phyloP scores from a whole-genome alignment of 495 filamentous ascomycete species.

The Haplographium delicatum region DNA sequence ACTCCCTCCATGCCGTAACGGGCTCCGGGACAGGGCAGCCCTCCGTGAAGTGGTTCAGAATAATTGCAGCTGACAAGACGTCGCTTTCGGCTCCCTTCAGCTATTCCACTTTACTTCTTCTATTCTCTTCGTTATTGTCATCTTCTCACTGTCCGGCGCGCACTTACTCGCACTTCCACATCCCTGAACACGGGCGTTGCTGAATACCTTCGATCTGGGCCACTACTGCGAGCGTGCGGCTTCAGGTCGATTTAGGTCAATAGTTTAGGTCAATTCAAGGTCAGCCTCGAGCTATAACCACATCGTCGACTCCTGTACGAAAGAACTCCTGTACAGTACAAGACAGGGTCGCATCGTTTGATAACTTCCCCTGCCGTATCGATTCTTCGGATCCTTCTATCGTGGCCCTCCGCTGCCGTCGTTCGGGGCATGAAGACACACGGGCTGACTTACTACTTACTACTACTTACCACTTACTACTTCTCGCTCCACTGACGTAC shows the following conservation, averaged over 20 bases:
- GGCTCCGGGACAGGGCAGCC: no score
- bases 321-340: no score
- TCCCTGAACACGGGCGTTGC: background rate
- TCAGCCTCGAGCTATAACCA: background rate
- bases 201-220: background rate
- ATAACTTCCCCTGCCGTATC: background rate
- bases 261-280: background rate
- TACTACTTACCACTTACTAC: no score
- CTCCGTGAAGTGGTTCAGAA: no score
- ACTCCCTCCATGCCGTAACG: background rate
- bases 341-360: no score
- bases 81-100: no score
- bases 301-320: background rate
- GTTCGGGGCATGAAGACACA: no score
- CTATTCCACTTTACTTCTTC: no score
- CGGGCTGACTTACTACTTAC: no score
- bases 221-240: conserved; percentile 2
- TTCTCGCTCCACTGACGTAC: no score
- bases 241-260: no score
- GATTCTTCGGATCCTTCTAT: background rate
- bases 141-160: background rate
- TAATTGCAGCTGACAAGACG: no score
- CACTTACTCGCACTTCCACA: conserved; percentile 1
- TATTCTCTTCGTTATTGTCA: background rate
- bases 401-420: background rate